Evolutionary conservation across 495 filamentous ascomycete species (phyloP), one percentile per base, ranked within the genome.

Genomic region (Corynascus novoguineensis): DNA sequence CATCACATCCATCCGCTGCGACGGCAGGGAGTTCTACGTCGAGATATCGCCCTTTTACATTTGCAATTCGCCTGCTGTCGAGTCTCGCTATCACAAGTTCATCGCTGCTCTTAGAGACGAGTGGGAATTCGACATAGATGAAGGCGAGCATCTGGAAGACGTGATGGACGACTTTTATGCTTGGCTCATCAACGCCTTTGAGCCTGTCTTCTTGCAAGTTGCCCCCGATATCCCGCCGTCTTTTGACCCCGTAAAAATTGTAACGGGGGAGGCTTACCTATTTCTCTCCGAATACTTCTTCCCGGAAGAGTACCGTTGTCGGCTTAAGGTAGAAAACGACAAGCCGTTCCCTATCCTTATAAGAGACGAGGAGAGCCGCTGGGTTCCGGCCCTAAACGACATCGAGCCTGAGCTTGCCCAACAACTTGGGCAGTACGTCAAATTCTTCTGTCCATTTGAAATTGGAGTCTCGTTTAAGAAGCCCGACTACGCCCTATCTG

Each of bases 281-380:
- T 42, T 58, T 5, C 59, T 61, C 19, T 58, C 59, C 31, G 59
- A 61, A 41, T 61, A 61, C 55, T 22, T 61, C 21, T 61, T 61
- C 42, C 59, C 55, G 6, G 42, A 61, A 28, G 40, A 47, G 27
- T 48, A 58, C 45, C 25, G 44, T 21, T 61, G 50, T 45, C 55
- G 50, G 27, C 55, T 61, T 27, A 55, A 61, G 24, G 55, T 25
- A 12, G 55, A 53, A 34, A 45, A 53, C 51, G 59, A 61, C n/a
- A 45, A 29, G 42, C 12, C 34, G 24, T 31, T 62, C 27, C 55
- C 60, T n/a, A 53, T 57, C 42, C 45, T 25, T 24, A 35, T 59
- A 7, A 1, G 11, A 47, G 46, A 53, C 17, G 37, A 52, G 48
- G 55, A 58, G 25, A 44, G 29, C 15, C 56, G 22, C 38, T 57